Conservation (phyloP, 2,329 filamentous ascomycete species). For the Verticillium longisporum region DNA sequence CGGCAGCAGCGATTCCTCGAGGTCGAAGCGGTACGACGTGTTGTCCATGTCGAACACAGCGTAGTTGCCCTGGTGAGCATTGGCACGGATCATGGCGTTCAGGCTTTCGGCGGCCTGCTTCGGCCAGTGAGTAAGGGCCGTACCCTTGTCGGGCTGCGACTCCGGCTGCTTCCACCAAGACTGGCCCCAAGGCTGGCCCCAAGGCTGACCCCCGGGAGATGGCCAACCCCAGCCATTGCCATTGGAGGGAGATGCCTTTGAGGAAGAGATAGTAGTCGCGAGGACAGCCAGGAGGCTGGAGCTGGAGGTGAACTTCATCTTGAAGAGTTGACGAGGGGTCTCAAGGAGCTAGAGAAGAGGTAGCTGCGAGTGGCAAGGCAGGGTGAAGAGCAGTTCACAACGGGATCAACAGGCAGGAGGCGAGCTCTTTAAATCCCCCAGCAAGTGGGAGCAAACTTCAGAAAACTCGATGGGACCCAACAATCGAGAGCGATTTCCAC, state of each 20-base stretch:
- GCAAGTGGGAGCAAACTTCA: not conserved
- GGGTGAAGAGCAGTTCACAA: not conserved
- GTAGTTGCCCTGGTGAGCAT: slow-evolving; percentile 28
- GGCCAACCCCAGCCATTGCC: not conserved
- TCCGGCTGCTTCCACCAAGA: too few species aligned
- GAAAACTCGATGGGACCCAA: not conserved
- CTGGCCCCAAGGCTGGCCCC: too few species aligned
- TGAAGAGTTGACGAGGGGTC: not conserved
- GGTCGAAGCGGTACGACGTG: slow-evolving; percentile 32
- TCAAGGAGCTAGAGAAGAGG: not conserved
- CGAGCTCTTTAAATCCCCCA: not conserved
- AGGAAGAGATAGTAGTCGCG: not conserved
- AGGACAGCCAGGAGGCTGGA: not conserved
- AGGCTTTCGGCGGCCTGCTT: slow-evolving; percentile 24
- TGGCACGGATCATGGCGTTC: slow-evolving; percentile 28
- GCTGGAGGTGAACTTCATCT: not conserved
- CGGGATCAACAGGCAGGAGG: not conserved
- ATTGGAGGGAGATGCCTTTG: not conserved
- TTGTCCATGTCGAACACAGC: slow-evolving; percentile 40
- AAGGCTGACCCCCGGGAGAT: not conserved
- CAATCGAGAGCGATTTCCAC: not conserved
- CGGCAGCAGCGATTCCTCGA: slow-evolving; percentile 35
- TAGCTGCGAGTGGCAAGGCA: not conserved
- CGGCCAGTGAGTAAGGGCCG: slow-evolving; percentile 24
- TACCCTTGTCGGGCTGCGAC: not conserved